phyloP scores from a whole-genome alignment of 805 yeast species.

The Saccharomycopsis olivae region DNA sequence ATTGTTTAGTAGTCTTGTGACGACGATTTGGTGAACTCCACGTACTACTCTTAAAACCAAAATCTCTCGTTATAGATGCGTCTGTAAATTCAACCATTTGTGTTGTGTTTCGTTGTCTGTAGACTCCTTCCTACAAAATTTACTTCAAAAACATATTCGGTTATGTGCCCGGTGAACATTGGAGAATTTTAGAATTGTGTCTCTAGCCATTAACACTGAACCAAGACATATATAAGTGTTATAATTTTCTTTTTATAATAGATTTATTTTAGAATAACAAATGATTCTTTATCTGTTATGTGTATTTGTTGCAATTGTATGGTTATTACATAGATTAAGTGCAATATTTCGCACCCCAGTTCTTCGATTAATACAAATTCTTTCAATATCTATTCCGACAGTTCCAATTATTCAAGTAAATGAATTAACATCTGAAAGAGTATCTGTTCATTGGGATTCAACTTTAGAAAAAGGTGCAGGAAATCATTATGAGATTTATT shows the following conservation, averaged over 20 bases:
- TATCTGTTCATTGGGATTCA: conserved; percentile 15
- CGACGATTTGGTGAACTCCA: conserved; percentile 47
- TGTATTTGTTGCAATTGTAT: conserved; percentile 4
- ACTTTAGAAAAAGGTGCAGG: conserved; percentile 11
- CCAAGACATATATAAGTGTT: too few species aligned
- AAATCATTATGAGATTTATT: conserved; percentile 10
- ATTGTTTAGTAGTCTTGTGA: conserved; percentile 64
- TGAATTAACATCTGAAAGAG: conserved; percentile 2
- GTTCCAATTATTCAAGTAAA: conserved; percentile 14
- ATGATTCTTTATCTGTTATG: too few species aligned
- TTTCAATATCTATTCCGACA: conserved; percentile 12
- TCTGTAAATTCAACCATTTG: too few species aligned
- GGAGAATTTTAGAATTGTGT: too few species aligned
- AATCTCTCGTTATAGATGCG: conserved; percentile 23
- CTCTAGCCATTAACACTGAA: too few species aligned
- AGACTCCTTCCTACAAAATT: too few species aligned
- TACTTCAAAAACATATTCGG: too few species aligned
- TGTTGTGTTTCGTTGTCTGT: too few species aligned
- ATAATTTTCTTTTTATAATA: too few species aligned
- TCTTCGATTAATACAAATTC: conserved; percentile 5
- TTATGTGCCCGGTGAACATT: too few species aligned
- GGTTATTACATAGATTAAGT: conserved; percentile 9
- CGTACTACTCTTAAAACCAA: conserved; percentile 48
- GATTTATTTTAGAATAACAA: too few species aligned
- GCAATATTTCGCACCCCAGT: conserved; percentile 8